Percentiles rank a stretch among this genome's conserved stretches.
phyloP scores from a whole-genome alignment of 2,329 filamentous ascomycete species.

The Dothistroma septosporum region DNA sequence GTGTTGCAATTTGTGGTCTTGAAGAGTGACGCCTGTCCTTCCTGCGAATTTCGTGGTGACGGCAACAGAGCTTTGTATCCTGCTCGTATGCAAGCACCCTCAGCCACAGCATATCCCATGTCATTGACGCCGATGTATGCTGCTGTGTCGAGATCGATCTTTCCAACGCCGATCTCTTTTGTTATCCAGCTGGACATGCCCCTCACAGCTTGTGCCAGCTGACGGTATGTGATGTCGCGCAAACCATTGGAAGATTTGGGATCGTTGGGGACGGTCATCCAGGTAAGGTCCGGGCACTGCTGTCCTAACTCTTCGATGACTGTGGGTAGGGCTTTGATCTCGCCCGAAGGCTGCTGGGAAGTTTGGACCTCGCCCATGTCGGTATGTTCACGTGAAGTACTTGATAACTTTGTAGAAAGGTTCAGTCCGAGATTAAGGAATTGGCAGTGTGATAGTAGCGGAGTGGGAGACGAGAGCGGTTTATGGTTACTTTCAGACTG shows the following conservation, averaged over 20 bases:
- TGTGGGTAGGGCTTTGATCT: slow-evolving; percentile 14
- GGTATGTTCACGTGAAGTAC: background rate
- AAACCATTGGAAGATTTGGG: slow-evolving; percentile 16
- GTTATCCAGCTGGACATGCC: slow-evolving; percentile 17
- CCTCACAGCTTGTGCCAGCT: slow-evolving; percentile 15
- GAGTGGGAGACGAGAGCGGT: no score
- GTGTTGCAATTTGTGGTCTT: slow-evolving; percentile 14
- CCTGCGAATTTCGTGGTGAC: slow-evolving; percentile 16
- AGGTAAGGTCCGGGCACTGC: slow-evolving; percentile 20
- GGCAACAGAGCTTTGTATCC: slow-evolving; percentile 24
- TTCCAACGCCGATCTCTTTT: slow-evolving; percentile 21
- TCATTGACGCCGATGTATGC: slow-evolving; percentile 28
- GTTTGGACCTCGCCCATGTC: background rate
- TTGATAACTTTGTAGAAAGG: background rate
- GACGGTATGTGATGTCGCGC: slow-evolving; percentile 17
- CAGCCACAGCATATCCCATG: slow-evolving; percentile 21
- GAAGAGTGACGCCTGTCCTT: slow-evolving; percentile 21
- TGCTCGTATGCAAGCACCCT: slow-evolving; percentile 24
- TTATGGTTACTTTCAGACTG: background rate
- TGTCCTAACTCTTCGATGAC: slow-evolving; percentile 21
- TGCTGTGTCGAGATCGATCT: slow-evolving; percentile 20
- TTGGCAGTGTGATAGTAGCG: no score
- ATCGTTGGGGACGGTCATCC: slow-evolving; percentile 20
- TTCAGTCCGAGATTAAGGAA: no score
- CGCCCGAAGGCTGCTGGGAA: background rate